Evolutionary conservation across 2,329 filamentous ascomycete species (phyloP), one percentile per base, ranked within the genome.

Genomic region (Stemphylium beticola): DNA sequence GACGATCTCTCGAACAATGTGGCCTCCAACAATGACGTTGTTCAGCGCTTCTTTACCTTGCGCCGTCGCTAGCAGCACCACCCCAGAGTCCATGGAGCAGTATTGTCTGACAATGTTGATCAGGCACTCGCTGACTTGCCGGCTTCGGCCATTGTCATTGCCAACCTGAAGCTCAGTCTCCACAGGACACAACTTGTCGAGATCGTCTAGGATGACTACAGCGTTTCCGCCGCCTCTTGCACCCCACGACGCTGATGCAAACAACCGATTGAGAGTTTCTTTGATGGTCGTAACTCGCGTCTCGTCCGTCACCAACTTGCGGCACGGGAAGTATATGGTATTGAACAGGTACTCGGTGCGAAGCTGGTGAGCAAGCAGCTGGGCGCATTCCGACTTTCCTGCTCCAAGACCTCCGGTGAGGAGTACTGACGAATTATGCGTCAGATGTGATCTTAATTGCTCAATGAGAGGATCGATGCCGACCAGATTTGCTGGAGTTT

Each of bases 131-230:
- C 93, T 96, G 53, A 97, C 86, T 66, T 98, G 93, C 31, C 92
- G 86, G 72, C 93, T 98, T 60, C 93, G 86, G 15, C 91, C 91
- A 68, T 99, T 98, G 64, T 98, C 92, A 55, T 92, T 93, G 58
- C 92, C 92, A 4, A 96, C 91, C 74, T 97, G 92, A 11, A 99
- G 82, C 73, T 99, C 95, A 0, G 93, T 97, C 76, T 99, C 96
- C 0, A 88, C 89, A 0, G 95, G 93, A 70, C 93, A 98, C 1
- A 99, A 81, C 68, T 91, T 92, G 75, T 99, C 95, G 6, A 99
- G 78, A 68, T 99, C 95, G 69, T 99, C 95, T 1, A 99, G 81
- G 43, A 99, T 86, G 17, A 99, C 90, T 2, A 98, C 74, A 0
- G 93, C 85, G 58, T 86, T 88, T 4, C 95, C 95, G 18, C 92